These are phyloP conservation scores for Melocanna baccifera DNA, from an alignment of 176 grass and related monocot genomes.

Conservation along the genomic window DNA sequence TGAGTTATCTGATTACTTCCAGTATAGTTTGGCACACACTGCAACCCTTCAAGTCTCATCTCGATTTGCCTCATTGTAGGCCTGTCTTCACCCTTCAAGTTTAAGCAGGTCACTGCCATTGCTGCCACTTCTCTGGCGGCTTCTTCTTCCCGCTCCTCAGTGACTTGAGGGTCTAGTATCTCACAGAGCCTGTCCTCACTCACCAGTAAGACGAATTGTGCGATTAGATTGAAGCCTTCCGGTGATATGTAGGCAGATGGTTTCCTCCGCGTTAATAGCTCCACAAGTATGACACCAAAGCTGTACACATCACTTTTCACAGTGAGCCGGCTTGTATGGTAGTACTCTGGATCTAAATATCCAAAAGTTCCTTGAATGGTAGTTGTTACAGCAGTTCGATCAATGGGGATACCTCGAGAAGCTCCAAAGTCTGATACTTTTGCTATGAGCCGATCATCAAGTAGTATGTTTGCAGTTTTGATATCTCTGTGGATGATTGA, in stretches of 20 bases:
- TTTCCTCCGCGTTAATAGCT: slow-evolving; percentile 27
- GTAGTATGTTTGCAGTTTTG: slow-evolving; percentile 35
- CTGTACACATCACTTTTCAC: slow-evolving; percentile 53
- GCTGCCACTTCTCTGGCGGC: slow-evolving; percentile 4
- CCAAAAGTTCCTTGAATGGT: slow-evolving; percentile 49
- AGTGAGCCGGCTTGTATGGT: slow-evolving; percentile 14
- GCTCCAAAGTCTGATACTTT: slow-evolving; percentile 55
- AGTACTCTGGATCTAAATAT: slow-evolving; percentile 30
- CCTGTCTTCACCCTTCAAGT: not conserved
- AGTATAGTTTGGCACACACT: not conserved
- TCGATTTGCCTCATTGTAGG: not conserved
- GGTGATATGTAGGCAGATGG: slow-evolving; percentile 14
- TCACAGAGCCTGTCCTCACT: not conserved
- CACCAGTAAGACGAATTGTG: not conserved
- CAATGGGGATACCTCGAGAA: slow-evolving; percentile 45
- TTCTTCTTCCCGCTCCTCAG: not conserved
- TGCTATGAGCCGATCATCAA: slow-evolving; percentile 37
- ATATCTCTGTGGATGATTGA: not conserved
- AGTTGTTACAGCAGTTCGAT: slow-evolving; percentile 41
- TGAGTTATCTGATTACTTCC: not conserved
- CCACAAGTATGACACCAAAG: slow-evolving; percentile 51
- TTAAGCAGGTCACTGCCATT: slow-evolving; percentile 29
- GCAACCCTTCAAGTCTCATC: slow-evolving; percentile 20
- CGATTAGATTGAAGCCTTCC: not conserved
- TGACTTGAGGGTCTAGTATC: not conserved